Evolutionary conservation across 2,329 filamentous ascomycete genomes (phyloP), one percentile per base, ranked within the genome.

Genomic region (Cercospora zeae-maydis): DNA sequence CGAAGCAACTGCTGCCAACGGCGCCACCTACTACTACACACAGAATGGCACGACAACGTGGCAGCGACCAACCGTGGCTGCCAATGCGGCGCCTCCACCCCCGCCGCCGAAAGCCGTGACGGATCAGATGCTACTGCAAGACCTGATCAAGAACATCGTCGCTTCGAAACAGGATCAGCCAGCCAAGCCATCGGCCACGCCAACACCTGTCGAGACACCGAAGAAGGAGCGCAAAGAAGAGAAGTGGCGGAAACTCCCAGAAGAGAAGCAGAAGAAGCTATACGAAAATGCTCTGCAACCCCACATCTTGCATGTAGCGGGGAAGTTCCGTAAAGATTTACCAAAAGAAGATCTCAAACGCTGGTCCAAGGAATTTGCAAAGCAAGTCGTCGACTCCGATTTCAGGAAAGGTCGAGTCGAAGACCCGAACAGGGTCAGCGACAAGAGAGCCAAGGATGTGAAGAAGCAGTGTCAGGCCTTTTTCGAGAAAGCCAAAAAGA

Each of bases 271-370:
- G 77, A 96, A 92, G 85, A 96, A 92, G 79, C 83, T 96, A 2
- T 98, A 97, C 72, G 93, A 97, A 76, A 93, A 93, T 73, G 96
- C 92, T 57, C 82, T 97, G 6, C 91, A 89, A 73, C 92, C 92
- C 5, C 87, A 92, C 61, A 88, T 98, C 69, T 93, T 92, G 75
- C 84, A 92, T 67, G 88, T 96, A 1, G 85, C 93, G 72, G 89
- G 93, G 76, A 95, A 92, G 72, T 98, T 92, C 76, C 89, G 88
- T 66, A 84, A 92, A 72, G 93, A 92, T 77, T 86, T 98, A 21
- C 90, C 92, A 3, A 93, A 89, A 73, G 92, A 97, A 1, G 84
- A 88, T 63, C 73, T 88, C 47, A 88, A 88, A 73, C 81, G 84
- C 45, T 83, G 86, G 67, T 85, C 83, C 6, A 88, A 88, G 77